Percentiles rank a stretch among this genome's conserved stretches.
Evolutionary conservation across 2,329 filamentous ascomycete species (phyloP).

Genomic region (Magnaporthiopsis rhizophila): DNA sequence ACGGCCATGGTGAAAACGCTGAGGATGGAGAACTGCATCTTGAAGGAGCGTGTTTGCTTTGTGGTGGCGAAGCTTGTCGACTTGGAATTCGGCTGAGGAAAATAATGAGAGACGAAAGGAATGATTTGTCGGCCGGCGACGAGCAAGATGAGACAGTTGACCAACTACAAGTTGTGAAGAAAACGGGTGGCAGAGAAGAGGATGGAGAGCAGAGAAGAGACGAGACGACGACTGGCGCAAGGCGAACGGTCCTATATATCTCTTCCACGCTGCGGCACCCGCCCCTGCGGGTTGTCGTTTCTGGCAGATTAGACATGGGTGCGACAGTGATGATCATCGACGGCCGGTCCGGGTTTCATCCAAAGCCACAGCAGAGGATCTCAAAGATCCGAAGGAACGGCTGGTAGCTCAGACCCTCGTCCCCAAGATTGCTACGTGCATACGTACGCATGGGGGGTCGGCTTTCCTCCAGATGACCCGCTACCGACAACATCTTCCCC

Average conservation of each 20-base stretch:
- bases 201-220: constrained; percentile 11
- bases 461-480: neutral
- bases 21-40: constrained; percentile 45
- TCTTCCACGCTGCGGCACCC: no score
- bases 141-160: constrained; percentile 24
- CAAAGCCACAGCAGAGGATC: constrained; percentile 5
- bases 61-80: constrained; percentile 7
- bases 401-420: neutral
- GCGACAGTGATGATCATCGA: constrained; percentile 10
- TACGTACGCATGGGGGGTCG: neutral
- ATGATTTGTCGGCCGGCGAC: constrained; percentile 44
- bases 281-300: neutral
- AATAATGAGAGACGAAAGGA: constrained; percentile 11
- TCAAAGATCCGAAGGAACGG: neutral
- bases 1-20: constrained; percentile 38
- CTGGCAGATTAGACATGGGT: neutral
- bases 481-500: no score
- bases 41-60: constrained; percentile 23
- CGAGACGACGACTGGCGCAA: neutral
- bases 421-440: neutral
- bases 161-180: constrained; percentile 19
- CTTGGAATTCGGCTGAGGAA: neutral
- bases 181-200: constrained; percentile 12
- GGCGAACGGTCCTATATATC: neutral
- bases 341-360: constrained; percentile 11